Base-by-base conservation (phyloP, 805 yeast genomes). In the Yamadazyma insecticola region DNA sequence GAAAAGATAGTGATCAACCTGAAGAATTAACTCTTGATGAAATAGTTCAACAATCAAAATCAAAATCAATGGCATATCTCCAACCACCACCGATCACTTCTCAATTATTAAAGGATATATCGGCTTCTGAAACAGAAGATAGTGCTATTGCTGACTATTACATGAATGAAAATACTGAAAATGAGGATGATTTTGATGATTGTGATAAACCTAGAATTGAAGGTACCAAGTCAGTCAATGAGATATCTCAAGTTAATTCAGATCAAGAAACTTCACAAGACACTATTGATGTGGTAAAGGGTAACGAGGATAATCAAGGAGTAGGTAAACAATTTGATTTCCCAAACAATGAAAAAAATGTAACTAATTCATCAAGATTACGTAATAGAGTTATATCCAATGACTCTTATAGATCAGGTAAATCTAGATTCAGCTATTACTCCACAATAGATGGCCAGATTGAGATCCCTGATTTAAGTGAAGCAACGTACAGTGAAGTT, bases 391-490 rank as follows among this genome's bases (percentile, higher is more conserved):
- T 38, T 23, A 30, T 41, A 5, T 34, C 43, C 9, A 29, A 26
- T 6, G 39, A 35, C 11, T 42, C 45, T 13, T 32, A 22, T 14
- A 46, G 31, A 30, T 37, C 51, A 1, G 40, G 38, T 8, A 38
- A 29, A 18, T 39, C 51, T 6, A 37, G 46, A 21, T 28, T 30
- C 18, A 48, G 53, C 21, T 45, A 38, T 26, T 33, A 29, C 17
- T 43, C 50, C 3, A 33, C 41, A 6, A 29, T 24, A 15, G 36
- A 32, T 11, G 70, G 69, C 4, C 67, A 61, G 30, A 66, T 66
- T 13, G 67, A 63, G 33, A 66, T 66, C 14, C 71, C 72, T 1
- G 61, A 63, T 28, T 46, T 64, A 16, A 47, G 48, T 18, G 59
- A 55, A 24, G 43, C 41, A 4, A 36, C 43, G 15, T 38, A 39